These are phyloP conservation scores for Balakata baccata DNA, from an alignment of 345 rosid species.

Conservation along the genomic window DNA sequence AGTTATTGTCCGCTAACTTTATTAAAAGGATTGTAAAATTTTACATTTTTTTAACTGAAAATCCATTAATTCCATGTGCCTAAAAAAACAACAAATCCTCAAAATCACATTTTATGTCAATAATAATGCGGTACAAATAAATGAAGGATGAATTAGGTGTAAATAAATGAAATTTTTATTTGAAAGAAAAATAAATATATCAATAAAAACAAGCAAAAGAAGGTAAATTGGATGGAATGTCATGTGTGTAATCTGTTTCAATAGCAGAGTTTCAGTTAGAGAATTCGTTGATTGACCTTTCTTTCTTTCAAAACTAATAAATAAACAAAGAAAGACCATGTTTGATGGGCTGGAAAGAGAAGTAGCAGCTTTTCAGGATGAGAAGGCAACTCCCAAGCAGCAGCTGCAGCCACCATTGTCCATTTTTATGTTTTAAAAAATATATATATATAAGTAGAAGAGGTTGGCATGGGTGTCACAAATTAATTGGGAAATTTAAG, in stretches of 20 bases:
- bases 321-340: slow-evolving; percentile 25
- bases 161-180: too few relatives aligned
- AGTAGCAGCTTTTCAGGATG: slow-evolving; percentile 48
- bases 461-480: slow-evolving; percentile 10
- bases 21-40: too few relatives aligned
- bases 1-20: too few relatives aligned
- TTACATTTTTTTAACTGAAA: too few relatives aligned
- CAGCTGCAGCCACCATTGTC: slow-evolving; percentile 28
- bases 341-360: slow-evolving; percentile 55
- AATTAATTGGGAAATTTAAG: background rate
- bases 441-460: background rate
- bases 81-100: too few relatives aligned
- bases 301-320: background rate
- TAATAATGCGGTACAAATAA: too few relatives aligned
- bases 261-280: background rate
- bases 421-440: background rate
- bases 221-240: background rate
- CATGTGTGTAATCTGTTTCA: background rate
- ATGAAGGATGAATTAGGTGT: too few relatives aligned
- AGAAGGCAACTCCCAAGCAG: slow-evolving; percentile 19
- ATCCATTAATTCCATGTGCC: too few relatives aligned
- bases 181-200: too few relatives aligned
- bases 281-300: slow-evolving; percentile 29
- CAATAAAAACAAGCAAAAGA: background rate
- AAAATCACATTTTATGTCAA: too few relatives aligned